A percentile compares a stretch with the other conserved stretches of the same genome.
Evolutionary conservation across 2,329 filamentous ascomycete species (phyloP).

Genomic region (Tricladium varicosporioides): DNA sequence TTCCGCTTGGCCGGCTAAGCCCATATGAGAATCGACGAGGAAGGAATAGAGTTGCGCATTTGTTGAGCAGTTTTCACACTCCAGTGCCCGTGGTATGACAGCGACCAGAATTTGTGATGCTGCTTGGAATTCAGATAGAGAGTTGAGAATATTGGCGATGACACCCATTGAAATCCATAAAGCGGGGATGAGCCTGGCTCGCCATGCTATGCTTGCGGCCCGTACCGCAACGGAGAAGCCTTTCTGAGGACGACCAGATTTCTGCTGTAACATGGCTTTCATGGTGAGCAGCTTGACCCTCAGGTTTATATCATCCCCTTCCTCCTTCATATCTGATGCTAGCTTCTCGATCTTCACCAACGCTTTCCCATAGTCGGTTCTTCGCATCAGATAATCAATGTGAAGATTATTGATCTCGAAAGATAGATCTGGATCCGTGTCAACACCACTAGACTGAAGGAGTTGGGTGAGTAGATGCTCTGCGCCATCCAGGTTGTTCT

Average conservation of each 20-base stretch:
- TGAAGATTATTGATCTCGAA: slow-evolving; percentile 58
- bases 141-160: slow-evolving; percentile 56
- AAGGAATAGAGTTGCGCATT: slow-evolving; percentile 57
- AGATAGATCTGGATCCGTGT: slow-evolving; percentile 56
- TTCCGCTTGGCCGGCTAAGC: slow-evolving; percentile 51
- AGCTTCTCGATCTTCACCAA: slow-evolving; percentile 52
- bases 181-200: slow-evolving; percentile 54
- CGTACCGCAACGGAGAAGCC: slow-evolving; percentile 65
- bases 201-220: slow-evolving; percentile 61
- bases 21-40: slow-evolving; percentile 64
- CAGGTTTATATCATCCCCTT: slow-evolving; percentile 58
- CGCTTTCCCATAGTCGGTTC: slow-evolving; percentile 50
- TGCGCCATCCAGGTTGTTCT: slow-evolving; percentile 54
- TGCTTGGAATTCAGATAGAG: slow-evolving; percentile 58
- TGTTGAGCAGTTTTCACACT: slow-evolving; percentile 56
- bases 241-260: slow-evolving; percentile 56
- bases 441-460: slow-evolving; percentile 36
- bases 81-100: slow-evolving; percentile 62
- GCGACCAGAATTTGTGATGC: slow-evolving; percentile 55
- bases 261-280: slow-evolving; percentile 61
- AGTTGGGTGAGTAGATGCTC: slow-evolving; percentile 57
- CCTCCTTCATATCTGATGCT: slow-evolving; percentile 48
- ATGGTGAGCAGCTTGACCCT: slow-evolving; percentile 59
- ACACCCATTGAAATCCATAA: slow-evolving; percentile 60
- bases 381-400: slow-evolving; percentile 56